Evolutionary conservation across 345 rosid genomes (phyloP).

Genomic region (Eucalyptus pumila): DNA sequence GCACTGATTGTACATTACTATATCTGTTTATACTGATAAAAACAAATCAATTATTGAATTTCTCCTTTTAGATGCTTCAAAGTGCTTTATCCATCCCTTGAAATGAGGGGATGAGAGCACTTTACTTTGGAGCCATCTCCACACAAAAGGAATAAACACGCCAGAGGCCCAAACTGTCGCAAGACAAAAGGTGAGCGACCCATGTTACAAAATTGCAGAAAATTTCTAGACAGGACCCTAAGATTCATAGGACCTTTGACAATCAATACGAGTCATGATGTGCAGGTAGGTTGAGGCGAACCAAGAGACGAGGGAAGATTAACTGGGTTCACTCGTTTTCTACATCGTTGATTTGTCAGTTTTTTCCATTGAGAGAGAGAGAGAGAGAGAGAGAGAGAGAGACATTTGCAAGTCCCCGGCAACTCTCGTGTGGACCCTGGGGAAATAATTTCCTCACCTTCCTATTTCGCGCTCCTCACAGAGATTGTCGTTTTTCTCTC

Average conservation of each 20-base stretch:
- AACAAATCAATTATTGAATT: neutral
- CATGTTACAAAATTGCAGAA: neutral
- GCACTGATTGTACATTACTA: neutral
- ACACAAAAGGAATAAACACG: constrained; percentile 3
- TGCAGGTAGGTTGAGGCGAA: neutral
- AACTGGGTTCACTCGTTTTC: neutral
- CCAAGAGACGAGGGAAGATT: neutral
- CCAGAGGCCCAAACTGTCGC: neutral
- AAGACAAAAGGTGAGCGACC: neutral
- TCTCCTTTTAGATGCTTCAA: neutral
- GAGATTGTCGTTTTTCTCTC: neutral
- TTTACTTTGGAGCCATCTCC: neutral
- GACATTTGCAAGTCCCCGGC: neutral
- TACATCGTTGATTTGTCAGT: neutral
- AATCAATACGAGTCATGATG: neutral
- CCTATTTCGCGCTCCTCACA: neutral
- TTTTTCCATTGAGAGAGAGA: neutral
- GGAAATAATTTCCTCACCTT: neutral
- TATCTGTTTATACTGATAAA: neutral
- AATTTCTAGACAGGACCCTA: neutral
- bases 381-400: neutral
- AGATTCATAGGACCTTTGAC: neutral
- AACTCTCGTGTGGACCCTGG: neutral
- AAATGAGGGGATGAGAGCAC: neutral
- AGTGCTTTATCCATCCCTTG: neutral